Evolutionary conservation across 2,329 filamentous ascomycete genomes (phyloP).

Genomic region (Neocatenulostroma microsporum): DNA sequence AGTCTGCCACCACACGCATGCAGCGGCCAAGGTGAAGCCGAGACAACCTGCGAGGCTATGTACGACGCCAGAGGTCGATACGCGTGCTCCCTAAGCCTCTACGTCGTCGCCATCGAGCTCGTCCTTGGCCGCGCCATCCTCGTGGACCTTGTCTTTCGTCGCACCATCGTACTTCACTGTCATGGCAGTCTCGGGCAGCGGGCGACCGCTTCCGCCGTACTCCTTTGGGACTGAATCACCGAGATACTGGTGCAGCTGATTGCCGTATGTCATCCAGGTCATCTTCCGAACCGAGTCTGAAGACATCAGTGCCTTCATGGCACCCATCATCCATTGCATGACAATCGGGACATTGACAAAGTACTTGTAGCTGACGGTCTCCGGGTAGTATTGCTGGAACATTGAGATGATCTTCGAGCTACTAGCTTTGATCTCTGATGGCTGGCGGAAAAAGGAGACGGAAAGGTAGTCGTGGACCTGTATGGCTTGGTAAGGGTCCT

Average conservation of each 20-base stretch:
- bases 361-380: constrained; percentile 84
- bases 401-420: constrained; percentile 73
- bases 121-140: too few species aligned
- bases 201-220: constrained; percentile 67
- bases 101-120: too few species aligned
- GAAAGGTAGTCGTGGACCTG: constrained; percentile 91
- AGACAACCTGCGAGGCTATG: too few species aligned
- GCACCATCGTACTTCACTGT: constrained; percentile 31
- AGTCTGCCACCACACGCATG: too few species aligned
- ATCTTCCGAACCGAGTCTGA: constrained; percentile 45
- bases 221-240: constrained; percentile 60
- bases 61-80: too few species aligned
- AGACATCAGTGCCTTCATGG: constrained; percentile 40
- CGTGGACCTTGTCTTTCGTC: too few species aligned
- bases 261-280: constrained; percentile 50
- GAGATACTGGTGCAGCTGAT: constrained; percentile 58
- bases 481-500: constrained; percentile 81
- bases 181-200: constrained; percentile 39
- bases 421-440: constrained; percentile 66
- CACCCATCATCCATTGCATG: constrained; percentile 67
- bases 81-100: too few species aligned
- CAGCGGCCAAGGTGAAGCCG: too few species aligned
- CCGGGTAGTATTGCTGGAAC: constrained; percentile 77
- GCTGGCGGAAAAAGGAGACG: constrained; percentile 77
- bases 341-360: constrained; percentile 88